phyloP scores from a whole-genome alignment of 441 rosid genomes.

The Syzygium syzygioides region DNA sequence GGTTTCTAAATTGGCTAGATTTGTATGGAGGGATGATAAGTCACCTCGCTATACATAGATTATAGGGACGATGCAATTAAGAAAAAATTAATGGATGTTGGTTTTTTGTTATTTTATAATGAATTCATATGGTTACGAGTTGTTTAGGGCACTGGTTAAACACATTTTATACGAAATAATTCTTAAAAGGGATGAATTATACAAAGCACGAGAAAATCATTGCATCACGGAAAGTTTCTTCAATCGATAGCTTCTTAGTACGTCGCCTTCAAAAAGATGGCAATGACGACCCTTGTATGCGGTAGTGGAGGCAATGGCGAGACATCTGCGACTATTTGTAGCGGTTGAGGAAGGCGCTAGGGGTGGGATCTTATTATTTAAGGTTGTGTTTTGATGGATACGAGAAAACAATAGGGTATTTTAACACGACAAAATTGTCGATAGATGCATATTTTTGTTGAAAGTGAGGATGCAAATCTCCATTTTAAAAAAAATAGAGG shows the following conservation, averaged over 20 bases:
- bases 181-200: background rate
- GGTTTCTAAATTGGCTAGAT: background rate
- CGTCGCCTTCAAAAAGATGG: too few species aligned
- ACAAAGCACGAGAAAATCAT: background rate
- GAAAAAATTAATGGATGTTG: background rate
- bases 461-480: background rate
- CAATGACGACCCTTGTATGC: background rate
- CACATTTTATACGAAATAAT: background rate
- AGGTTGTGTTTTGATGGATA: background rate
- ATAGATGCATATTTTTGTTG: background rate
- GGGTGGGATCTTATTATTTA: background rate
- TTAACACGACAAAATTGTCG: background rate
- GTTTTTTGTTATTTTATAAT: background rate
- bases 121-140: background rate
- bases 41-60: background rate
- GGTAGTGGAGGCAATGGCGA: rapidly evolving
- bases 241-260: background rate
- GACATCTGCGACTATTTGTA: background rate
- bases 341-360: background rate
- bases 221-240: background rate
- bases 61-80: background rate
- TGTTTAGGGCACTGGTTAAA: background rate
- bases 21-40: background rate
- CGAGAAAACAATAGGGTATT: background rate
- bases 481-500: background rate